A percentile compares a stretch with the other conserved stretches of the same genome.
Evolutionary conservation across 768 basidiomycete genomes (phyloP).

Genomic region (Nevesoporus exiguus): DNA sequence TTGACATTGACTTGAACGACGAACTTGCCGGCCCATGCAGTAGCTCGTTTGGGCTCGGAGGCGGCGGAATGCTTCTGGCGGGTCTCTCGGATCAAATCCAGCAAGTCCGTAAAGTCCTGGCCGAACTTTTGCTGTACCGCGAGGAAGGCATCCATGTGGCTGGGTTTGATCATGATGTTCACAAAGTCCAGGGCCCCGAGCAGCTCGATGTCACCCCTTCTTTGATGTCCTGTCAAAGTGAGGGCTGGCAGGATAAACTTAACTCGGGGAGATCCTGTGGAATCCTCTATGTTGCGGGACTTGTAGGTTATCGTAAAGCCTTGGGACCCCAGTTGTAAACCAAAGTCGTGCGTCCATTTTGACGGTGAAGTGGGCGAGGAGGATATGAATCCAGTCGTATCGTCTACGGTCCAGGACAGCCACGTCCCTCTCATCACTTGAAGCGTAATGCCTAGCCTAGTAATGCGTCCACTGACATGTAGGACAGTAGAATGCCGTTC

Average conservation of each 20-base stretch:
- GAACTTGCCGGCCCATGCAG: constrained; percentile 33
- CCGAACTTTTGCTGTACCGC: constrained; percentile 87
- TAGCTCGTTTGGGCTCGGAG: constrained; percentile 6
- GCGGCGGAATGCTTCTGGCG: constrained; percentile 33
- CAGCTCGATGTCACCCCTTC: constrained; percentile 42
- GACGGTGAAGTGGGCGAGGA: constrained; percentile 34
- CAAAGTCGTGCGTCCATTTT: constrained; percentile 47
- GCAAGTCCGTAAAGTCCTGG: constrained; percentile 80
- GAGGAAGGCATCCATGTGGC: constrained; percentile 79
- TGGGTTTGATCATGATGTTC: constrained; percentile 71
- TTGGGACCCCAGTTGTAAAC: constrained; percentile 62
- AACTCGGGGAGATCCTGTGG: constrained; percentile 45
- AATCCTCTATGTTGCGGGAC: constrained; percentile 33
- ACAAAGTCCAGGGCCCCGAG: constrained; percentile 65
- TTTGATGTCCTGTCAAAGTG: constrained; percentile 60
- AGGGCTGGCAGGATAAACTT: constrained; percentile 66
- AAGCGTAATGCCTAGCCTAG: constrained; percentile 54
- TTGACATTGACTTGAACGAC: constrained; percentile 61
- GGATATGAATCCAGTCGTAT: constrained; percentile 46
- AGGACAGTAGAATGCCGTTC: constrained; percentile 24
- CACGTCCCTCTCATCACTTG: constrained; percentile 89
- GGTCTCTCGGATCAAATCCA: constrained; percentile 62
- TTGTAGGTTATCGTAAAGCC: constrained; percentile 55
- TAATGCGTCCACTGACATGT: constrained; percentile 52
- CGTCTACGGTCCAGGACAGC: constrained; percentile 69